Conservation (phyloP, 768 basidiomycete genomes). For the Pleurotus djamor region DNA sequence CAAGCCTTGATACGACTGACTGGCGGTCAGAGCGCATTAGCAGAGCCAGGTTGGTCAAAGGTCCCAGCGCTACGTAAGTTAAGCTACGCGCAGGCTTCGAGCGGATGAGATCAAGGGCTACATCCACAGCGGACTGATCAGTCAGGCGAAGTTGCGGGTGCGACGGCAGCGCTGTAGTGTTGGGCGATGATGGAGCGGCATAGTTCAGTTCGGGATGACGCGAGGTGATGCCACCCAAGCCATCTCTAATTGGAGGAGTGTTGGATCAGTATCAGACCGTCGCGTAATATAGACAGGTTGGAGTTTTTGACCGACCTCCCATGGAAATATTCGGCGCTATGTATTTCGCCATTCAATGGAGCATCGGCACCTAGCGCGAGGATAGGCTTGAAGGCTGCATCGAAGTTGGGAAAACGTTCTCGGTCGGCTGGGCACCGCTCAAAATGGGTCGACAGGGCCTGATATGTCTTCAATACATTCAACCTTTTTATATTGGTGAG, state of each 20-base stretch:
- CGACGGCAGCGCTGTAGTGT: background rate
- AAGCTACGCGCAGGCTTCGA: conserved; percentile 48
- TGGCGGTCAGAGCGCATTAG: conserved; percentile 55
- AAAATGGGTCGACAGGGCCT: conserved; percentile 60
- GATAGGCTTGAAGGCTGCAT: conserved; percentile 48
- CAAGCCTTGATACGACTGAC: conserved; percentile 56
- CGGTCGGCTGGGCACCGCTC: conserved; percentile 49
- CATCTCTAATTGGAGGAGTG: conserved; percentile 49
- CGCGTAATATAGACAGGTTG: background rate
- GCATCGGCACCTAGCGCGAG: conserved; percentile 61
- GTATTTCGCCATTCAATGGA: conserved; percentile 69
- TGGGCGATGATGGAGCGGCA: conserved; percentile 12
- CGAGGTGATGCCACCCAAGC: conserved; percentile 55
- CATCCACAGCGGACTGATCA: conserved; percentile 45
- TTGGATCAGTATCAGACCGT: background rate
- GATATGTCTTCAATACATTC: conserved; percentile 78
- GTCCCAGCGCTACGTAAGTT: conserved; percentile 73
- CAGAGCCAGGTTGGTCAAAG: conserved; percentile 77
- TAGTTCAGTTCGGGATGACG: conserved; percentile 67
- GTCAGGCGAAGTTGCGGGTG: conserved; percentile 41
- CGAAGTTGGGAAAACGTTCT: conserved; percentile 62
- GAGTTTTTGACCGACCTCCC: conserved; percentile 48
- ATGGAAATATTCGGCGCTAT: conserved; percentile 85
- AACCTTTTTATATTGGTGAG: conserved; percentile 32
- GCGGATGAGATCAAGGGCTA: conserved; percentile 54